Percentiles rank a stretch among this genome's conserved stretches.
Conservation (phyloP, 2,329 filamentous ascomycete genomes). For the Tothia fuscella region DNA sequence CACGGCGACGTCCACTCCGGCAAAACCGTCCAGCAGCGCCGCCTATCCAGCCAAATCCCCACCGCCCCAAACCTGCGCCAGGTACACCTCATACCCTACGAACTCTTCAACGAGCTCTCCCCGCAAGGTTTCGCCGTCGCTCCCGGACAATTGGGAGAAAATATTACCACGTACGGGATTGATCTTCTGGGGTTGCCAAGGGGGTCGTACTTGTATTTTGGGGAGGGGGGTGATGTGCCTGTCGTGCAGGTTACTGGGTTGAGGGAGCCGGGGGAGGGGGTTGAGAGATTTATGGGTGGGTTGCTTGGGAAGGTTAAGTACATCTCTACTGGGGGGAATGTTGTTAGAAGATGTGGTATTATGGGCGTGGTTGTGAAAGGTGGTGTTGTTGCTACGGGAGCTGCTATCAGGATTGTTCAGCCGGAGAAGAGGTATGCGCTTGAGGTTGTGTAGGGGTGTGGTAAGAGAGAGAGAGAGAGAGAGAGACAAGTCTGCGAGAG, state of each 20-base stretch:
- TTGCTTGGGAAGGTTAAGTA: constrained; percentile 10
- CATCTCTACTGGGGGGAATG: background rate
- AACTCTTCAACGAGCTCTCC: constrained; percentile 13
- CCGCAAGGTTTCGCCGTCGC: background rate
- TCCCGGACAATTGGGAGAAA: constrained; percentile 16
- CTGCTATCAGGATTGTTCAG: constrained; percentile 2
- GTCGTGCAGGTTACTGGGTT: constrained; percentile 14
- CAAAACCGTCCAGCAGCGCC: constrained; percentile 16
- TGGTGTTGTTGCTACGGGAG: constrained; percentile 2
- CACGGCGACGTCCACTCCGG: constrained; percentile 18
- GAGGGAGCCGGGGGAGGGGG: constrained; percentile 13
- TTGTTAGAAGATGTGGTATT: constrained; percentile 2
- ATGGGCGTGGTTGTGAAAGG: constrained; percentile 9
- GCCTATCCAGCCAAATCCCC: constrained; percentile 15
- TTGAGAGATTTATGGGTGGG: constrained; percentile 14
- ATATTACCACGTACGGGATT: constrained; percentile 15
- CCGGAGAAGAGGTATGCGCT: background rate
- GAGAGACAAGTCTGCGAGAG: too few species aligned
- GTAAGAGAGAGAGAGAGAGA: too few species aligned
- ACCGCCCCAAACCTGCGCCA: constrained; percentile 19
- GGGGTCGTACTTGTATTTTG: constrained; percentile 14
- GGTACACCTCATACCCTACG: constrained; percentile 18
- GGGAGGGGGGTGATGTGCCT: constrained; percentile 3
- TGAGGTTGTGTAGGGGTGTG: background rate
- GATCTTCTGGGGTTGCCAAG: constrained; percentile 12